phyloP scores from a whole-genome alignment of 768 basidiomycete species.

The Termitomyces bulborhizus region DNA sequence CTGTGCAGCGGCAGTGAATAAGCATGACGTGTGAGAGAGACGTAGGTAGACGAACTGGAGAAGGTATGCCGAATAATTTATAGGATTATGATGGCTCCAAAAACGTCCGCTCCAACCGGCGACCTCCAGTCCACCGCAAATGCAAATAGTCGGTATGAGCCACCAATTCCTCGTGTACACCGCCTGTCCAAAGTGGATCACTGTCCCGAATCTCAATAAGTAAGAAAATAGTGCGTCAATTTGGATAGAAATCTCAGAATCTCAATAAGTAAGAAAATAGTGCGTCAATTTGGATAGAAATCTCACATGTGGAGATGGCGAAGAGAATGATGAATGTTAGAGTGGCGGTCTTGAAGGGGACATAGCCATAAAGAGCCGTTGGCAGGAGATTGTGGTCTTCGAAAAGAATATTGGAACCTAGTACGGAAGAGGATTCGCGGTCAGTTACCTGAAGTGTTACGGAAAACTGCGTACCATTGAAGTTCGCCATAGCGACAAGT shows the following conservation, averaged over 20 bases:
- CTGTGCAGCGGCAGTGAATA: conserved; percentile 16
- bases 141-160: conserved; percentile 40
- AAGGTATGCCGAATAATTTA: conserved; percentile 21
- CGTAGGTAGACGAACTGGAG: conserved; percentile 28
- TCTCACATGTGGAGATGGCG: conserved; percentile 29
- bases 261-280: too few relatives aligned
- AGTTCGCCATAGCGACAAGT: neutral
- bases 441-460: neutral
- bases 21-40: neutral
- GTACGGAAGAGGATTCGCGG: neutral
- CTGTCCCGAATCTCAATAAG: conserved; percentile 18
- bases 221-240: neutral
- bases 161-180: conserved; percentile 42
- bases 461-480: neutral
- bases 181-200: conserved; percentile 40
- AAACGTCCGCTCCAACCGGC: conserved; percentile 51
- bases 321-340: conserved; percentile 34
- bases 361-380: conserved; percentile 27
- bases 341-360: conserved; percentile 32
- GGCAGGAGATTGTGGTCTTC: neutral
- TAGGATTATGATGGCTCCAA: conserved; percentile 37
- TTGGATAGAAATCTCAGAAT: too few relatives aligned
- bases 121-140: conserved; percentile 44
- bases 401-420: neutral
- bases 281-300: too few relatives aligned